Percentiles rank a stretch among this genome's conserved stretches.
Conservation (phyloP, 345 rosid species). For the Eucalyptus regnans region DNA sequence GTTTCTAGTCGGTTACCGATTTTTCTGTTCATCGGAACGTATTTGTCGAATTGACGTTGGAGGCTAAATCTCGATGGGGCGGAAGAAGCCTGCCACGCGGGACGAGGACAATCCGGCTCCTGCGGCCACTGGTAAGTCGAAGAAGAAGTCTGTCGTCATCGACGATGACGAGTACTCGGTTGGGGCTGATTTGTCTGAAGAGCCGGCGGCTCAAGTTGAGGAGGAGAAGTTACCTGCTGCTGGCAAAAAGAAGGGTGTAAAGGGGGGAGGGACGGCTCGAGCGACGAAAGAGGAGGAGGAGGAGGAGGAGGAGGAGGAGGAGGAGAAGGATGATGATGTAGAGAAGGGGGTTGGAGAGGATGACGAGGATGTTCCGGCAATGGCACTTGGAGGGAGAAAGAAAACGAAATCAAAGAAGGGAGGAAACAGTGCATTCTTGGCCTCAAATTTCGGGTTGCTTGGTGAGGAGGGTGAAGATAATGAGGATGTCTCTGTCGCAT, state of each 20-base stretch:
- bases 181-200: conserved; percentile 49
- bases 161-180: conserved; percentile 83
- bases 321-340: neutral
- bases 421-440: neutral
- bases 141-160: conserved; percentile 53
- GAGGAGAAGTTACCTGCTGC: conserved; percentile 25
- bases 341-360: conserved; percentile 14
- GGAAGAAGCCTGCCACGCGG: conserved; percentile 49
- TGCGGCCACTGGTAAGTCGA: conserved; percentile 34
- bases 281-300: conserved; percentile 18
- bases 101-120: conserved; percentile 35
- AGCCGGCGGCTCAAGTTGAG: conserved; percentile 9
- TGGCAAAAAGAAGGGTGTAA: conserved; percentile 63
- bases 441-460: conserved; percentile 2
- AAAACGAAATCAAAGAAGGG: conserved; percentile 6
- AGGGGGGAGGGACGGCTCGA: conserved; percentile 28
- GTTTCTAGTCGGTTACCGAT: neutral
- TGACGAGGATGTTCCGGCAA: neutral
- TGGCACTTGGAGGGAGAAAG: conserved; percentile 20
- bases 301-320: neutral
- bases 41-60: neutral
- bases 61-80: conserved; percentile 30
- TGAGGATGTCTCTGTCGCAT: conserved; percentile 2
- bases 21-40: neutral
- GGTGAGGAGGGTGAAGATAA: conserved; percentile 4